A percentile compares a stretch with the other conserved stretches of the same genome.
Evolutionary conservation across 352 stramenopile genomes (phyloP).

Genomic region (Pythium sp.): DNA sequence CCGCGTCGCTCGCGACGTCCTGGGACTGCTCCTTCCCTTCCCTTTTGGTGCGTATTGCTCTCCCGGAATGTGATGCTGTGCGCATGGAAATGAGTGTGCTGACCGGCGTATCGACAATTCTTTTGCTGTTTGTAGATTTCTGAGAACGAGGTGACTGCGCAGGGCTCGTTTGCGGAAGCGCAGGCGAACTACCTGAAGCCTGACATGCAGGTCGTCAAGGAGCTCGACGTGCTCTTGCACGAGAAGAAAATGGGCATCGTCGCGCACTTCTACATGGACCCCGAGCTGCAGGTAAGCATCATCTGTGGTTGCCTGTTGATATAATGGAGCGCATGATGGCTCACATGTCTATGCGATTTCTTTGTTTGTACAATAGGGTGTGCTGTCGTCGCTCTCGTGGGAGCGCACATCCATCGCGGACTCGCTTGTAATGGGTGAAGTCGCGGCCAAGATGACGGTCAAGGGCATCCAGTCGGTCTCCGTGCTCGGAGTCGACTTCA

Average conservation of each 20-base stretch:
- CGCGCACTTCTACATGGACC: constrained; percentile 35
- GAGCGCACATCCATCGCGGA: constrained; percentile 20
- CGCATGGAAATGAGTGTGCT: not conserved
- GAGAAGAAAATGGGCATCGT: too few relatives aligned
- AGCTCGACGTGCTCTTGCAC: too few relatives aligned
- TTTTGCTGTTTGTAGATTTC: too few relatives aligned
- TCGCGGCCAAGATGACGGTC: too few relatives aligned
- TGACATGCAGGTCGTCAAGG: too few relatives aligned
- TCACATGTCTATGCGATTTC: not conserved
- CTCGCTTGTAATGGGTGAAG: too few relatives aligned
- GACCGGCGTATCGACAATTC: too few relatives aligned
- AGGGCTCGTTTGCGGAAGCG: too few relatives aligned
- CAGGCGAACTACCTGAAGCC: too few relatives aligned
- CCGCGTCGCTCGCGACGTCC: constrained; percentile 54
- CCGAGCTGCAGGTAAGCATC: constrained; percentile 90
- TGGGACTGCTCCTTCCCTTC: constrained; percentile 81
- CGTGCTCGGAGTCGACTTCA: too few relatives aligned
- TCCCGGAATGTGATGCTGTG: not conserved
- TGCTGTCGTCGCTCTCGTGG: constrained; percentile 81
- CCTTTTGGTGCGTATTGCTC: constrained; percentile 50
- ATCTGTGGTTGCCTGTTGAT: constrained; percentile 2
- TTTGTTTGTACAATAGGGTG: constrained; percentile 32
- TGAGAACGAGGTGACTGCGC: too few relatives aligned
- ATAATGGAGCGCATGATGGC: not conserved
- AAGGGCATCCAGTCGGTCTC: too few relatives aligned